phyloP scores from a whole-genome alignment of 495 filamentous ascomycete genomes.

The Mytilinidion resinicola region DNA sequence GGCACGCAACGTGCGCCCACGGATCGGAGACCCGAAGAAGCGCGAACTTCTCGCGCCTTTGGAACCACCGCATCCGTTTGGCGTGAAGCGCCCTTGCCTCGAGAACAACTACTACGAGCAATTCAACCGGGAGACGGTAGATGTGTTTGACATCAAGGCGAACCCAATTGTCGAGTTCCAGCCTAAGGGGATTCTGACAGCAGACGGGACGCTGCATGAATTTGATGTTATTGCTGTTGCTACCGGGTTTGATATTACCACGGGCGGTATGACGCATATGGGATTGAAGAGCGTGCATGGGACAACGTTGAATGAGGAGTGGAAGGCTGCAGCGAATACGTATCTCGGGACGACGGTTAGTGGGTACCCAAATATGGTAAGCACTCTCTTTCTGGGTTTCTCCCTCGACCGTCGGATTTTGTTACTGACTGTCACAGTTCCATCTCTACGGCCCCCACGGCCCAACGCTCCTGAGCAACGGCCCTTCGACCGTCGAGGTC shows the following conservation, averaged over 20 bases:
- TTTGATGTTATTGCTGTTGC: constrained; percentile 46
- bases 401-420: neutral
- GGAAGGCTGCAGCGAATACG: constrained; percentile 44
- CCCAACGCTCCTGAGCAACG: constrained; percentile 47
- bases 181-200: constrained; percentile 40
- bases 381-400: constrained; percentile 22
- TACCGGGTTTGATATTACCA: constrained; percentile 51
- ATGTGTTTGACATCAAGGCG: constrained; percentile 46
- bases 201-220: constrained; percentile 39
- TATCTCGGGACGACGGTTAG: constrained; percentile 44
- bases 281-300: constrained; percentile 40
- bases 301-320: constrained; percentile 41
- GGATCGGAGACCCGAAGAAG: constrained; percentile 45
- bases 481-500: constrained; percentile 43
- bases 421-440: neutral
- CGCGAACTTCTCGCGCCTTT: constrained; percentile 51
- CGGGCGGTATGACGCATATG: constrained; percentile 44
- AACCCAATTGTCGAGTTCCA: constrained; percentile 47
- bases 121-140: constrained; percentile 50
- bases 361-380: constrained; percentile 50
- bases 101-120: constrained; percentile 53
- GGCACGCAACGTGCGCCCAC: constrained; percentile 44
- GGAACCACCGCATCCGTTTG: constrained; percentile 48
- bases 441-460: constrained; percentile 43
- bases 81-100: constrained; percentile 50